Evolutionary conservation across 2,329 filamentous ascomycete species (phyloP).

Genomic region (Aspergillus clavatus): DNA sequence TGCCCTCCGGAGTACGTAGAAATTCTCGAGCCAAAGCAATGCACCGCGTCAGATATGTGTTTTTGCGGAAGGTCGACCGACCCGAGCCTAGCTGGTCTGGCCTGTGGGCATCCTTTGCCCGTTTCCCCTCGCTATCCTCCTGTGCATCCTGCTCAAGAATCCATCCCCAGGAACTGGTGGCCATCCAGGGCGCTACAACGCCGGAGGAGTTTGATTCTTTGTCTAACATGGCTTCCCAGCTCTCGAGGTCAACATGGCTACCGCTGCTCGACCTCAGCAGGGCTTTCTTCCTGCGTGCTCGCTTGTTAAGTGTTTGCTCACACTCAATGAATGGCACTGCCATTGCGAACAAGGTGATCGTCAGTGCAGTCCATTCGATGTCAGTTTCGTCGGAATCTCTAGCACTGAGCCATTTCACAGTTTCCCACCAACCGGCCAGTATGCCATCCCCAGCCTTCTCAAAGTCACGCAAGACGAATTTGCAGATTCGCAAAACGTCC

Average conservation of each 20-base stretch:
- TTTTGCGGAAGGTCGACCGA: slow-evolving; percentile 32
- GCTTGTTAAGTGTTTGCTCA: slow-evolving; percentile 31
- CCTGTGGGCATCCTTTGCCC: slow-evolving; percentile 17
- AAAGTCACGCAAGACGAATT: slow-evolving; percentile 58
- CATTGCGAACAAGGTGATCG: slow-evolving; percentile 60
- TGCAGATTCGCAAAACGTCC: slow-evolving; percentile 58
- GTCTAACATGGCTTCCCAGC: slow-evolving; percentile 47
- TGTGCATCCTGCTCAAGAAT: slow-evolving; percentile 54
- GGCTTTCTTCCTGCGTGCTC: slow-evolving; percentile 38
- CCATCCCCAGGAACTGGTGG: slow-evolving; percentile 66
- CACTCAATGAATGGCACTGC: slow-evolving; percentile 55
- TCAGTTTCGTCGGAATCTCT: slow-evolving; percentile 48
- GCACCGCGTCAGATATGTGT: slow-evolving; percentile 43
- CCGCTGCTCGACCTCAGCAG: slow-evolving; percentile 50
- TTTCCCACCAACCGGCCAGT: slow-evolving; percentile 68
- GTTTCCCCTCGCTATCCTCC: slow-evolving; percentile 14
- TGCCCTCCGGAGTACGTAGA: slow-evolving; percentile 55
- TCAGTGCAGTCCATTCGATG: slow-evolving; percentile 65
- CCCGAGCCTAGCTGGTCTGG: slow-evolving; percentile 19
- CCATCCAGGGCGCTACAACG: slow-evolving; percentile 46
- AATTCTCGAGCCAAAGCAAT: slow-evolving; percentile 62
- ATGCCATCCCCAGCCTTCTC: slow-evolving; percentile 56
- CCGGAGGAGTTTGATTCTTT: slow-evolving; percentile 41
- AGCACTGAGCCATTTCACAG: slow-evolving; percentile 61
- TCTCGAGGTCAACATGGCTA: slow-evolving; percentile 40